These are phyloP conservation scores for Aspergillus sp. DNA, from an alignment of 2,329 filamentous ascomycete species.

Conservation along the genomic window DNA sequence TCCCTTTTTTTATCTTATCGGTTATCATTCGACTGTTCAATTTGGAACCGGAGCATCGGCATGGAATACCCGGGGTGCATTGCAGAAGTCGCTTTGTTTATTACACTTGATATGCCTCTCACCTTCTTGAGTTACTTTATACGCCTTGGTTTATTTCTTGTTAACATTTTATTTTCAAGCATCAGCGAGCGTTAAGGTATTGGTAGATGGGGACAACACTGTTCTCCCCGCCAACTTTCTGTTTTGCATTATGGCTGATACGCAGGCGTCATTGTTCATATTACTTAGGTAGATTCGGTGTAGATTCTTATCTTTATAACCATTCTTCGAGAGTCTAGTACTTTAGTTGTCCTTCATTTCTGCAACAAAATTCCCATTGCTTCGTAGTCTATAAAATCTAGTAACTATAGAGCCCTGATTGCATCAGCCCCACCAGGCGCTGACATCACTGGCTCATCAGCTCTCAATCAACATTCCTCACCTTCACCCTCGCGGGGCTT, in stretches of 20 bases:
- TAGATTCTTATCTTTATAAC: slow-evolving; percentile 1
- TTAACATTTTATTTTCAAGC: slow-evolving; percentile 17
- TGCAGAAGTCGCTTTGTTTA: slow-evolving; percentile 15
- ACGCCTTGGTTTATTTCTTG: slow-evolving; percentile 14
- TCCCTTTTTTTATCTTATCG: slow-evolving; percentile 1
- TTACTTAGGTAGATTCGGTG: slow-evolving; percentile 6
- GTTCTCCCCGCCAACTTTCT: slow-evolving; percentile 11
- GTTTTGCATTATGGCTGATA: slow-evolving; percentile 7
- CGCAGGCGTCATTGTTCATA: slow-evolving; percentile 8
- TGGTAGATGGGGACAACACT: slow-evolving; percentile 23
- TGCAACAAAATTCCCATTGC: background rate
- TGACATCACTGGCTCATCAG: slow-evolving; percentile 32
- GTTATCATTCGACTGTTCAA: slow-evolving; percentile 3
- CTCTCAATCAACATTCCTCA: slow-evolving; percentile 6
- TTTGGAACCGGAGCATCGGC: slow-evolving; percentile 26
- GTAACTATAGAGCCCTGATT: background rate
- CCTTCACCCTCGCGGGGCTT: background rate
- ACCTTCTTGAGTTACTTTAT: slow-evolving; percentile 5
- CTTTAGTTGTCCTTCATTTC: background rate
- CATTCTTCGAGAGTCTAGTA: background rate
- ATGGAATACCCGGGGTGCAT: slow-evolving; percentile 27
- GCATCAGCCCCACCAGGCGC: slow-evolving; percentile 30
- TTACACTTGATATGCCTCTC: slow-evolving; percentile 9
- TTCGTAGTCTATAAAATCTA: background rate
- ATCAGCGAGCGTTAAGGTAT: slow-evolving; percentile 35